Base-by-base conservation (phyloP, 163 green algal species). In the Scenedesmus sp. region DNA sequence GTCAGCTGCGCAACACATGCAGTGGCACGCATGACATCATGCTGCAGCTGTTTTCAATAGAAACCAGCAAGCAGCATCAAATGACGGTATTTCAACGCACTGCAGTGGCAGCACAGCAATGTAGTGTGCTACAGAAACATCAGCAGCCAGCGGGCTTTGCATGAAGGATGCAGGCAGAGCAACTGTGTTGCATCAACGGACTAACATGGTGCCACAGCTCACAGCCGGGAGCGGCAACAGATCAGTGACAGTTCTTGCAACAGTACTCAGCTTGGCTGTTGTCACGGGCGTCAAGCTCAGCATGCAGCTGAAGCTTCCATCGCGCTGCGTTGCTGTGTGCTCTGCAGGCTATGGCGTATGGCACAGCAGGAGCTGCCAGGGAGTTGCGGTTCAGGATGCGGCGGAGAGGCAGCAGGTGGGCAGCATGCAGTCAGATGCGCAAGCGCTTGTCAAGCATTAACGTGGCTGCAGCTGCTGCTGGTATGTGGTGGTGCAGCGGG, bases 291-390 rank as follows among this genome's bases (percentile, higher is more conserved):
- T 79, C 7, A 8, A 56, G 46, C 10, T 84, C 7, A 23, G 54
- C 46, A 60, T 46, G 34, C 8, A 13, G 77, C 34, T 84, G 34
- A 9, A 7, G 77, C 77, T 57, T 2, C 23, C n/a, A 6, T 73
- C 23, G 26, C 18, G 15, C 13, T 46, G 5, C 26, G 16, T 26
- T 6, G 6, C 66, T 83, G 54, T 56, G 7, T 84, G 67, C 85
- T 15, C 52, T 62, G 76, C 87, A 91, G 87, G 55, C 87, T 1
- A 87, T 91, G 59, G 16, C 59, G 5, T 91, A 91, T 52, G 87
- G 87, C 23, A 87, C 16, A 23, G 87, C 87, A 46, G 55, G 74
- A 10, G 55, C 74, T 55, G 87, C 87, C 18, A 34, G 87, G 55
- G 87, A 91, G 76, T 59, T 87, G 87, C 87, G 87, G 12, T 46